Evolutionary conservation across 768 basidiomycete species (phyloP), one percentile per base, ranked within the genome.

Genomic region (Amanita brunnescens): DNA sequence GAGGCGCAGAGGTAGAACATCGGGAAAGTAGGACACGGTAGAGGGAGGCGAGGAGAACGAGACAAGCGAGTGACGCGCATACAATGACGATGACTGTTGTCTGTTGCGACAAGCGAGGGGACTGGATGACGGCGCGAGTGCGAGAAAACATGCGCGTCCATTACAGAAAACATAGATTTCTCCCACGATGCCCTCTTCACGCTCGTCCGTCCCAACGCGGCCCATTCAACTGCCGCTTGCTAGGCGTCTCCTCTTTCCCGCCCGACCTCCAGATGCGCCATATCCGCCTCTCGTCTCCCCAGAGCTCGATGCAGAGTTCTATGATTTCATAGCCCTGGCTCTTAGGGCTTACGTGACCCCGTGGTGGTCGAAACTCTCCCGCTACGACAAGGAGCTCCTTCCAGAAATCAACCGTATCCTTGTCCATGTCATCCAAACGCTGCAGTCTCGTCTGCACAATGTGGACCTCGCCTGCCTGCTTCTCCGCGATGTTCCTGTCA

Each of bases 321-420:
- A 91, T 60, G 85, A 91, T 65, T 73, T 91, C 52, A 72, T 91
- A 29, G 89, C 91, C 0, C 82, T 91, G 52, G 77, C 82, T 8
- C 74, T 93, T 20, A 77, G 90, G 30, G 88, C 88, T 5, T 86
- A 76, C 59, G 79, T 93, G 33, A 78, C 81, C 42, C 84, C 87
- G 1, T 93, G 90, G 91, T 93, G 90, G 87, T 74, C 85, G 29
- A 87, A 81, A 59, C 75, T 92, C 48, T 79, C 89, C 1, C 78
- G 86, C 53, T 87, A 88, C 55, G 90, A 92, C 76, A 88, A 80
- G 60, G 83, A 89, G 50, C 76, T 93, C 52, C 76, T 91, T 23
- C 84, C 87, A 20, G 79, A 86, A 55, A 78, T 91, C 45, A 74
- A 83, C 0, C 64, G 62, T 33, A 71, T 87, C 58, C 66, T 89